Evolutionary conservation across 352 stramenopile genomes (phyloP).

Genomic region (Phytophthora hibernalis): DNA sequence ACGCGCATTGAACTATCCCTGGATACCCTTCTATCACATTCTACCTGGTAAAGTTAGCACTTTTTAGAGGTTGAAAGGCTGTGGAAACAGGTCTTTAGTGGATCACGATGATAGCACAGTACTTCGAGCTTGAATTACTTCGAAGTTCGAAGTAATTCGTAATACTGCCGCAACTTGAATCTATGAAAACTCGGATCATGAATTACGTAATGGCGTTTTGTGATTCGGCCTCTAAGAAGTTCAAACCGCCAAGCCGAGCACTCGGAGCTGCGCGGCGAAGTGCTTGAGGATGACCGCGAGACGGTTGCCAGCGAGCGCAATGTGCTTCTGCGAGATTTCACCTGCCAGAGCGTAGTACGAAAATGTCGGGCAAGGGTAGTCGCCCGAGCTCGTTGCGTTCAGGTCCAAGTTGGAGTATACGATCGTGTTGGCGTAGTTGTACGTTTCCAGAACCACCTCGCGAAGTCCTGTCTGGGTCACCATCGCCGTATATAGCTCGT

Average conservation of each 20-base stretch:
- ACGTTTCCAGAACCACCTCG: constrained; percentile 52
- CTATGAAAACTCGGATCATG: no score
- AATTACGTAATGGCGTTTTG: no score
- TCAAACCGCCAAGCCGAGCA: constrained; percentile 35
- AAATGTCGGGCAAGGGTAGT: constrained; percentile 43
- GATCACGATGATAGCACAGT: no score
- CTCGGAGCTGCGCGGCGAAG: constrained; percentile 55
- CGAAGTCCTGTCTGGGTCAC: constrained; percentile 37
- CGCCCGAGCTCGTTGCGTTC: constrained; percentile 31
- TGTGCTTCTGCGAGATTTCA: constrained; percentile 53
- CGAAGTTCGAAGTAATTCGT: no score
- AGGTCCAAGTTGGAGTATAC: constrained; percentile 52
- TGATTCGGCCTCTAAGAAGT: no score
- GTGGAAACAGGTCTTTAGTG: no score
- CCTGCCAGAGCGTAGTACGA: constrained; percentile 46
- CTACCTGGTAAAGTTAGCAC: no score
- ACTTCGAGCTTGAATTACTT: no score
- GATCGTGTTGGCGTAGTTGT: constrained; percentile 49
- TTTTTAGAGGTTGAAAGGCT: no score
- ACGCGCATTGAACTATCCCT: no score
- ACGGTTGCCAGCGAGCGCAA: constrained; percentile 57
- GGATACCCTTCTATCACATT: no score
- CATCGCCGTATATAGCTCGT: constrained; percentile 42
- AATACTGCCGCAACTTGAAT: no score
- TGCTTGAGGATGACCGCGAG: constrained; percentile 67